These are phyloP conservation scores for Punctularia strigosozonata DNA, from an alignment of 768 basidiomycete genomes.

Conservation along the genomic window DNA sequence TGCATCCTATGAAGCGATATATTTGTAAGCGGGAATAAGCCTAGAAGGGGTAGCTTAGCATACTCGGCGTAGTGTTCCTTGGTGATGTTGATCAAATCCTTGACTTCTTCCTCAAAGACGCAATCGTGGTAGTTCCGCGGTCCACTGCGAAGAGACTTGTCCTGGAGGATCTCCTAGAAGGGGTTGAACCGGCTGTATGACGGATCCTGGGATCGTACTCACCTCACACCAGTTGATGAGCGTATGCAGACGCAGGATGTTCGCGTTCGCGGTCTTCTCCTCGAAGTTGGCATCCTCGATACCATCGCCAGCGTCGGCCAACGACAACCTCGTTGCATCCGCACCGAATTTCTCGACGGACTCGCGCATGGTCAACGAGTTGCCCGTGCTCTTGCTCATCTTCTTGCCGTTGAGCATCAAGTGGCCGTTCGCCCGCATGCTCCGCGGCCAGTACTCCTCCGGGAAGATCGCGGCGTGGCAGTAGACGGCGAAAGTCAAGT, in stretches of 20 bases:
- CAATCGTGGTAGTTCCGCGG: conserved; percentile 73
- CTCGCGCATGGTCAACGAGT: conserved; percentile 84
- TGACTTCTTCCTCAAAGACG: conserved; percentile 87
- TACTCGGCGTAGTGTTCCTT: conserved; percentile 75
- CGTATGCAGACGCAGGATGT: conserved; percentile 87
- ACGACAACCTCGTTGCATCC: conserved; percentile 80
- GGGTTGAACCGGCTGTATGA: neutral
- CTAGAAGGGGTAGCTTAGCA: conserved; percentile 17
- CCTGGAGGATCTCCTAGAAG: conserved; percentile 66
- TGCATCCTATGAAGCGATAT: conserved; percentile 45
- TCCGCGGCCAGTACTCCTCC: conserved; percentile 80
- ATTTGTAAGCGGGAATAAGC: neutral
- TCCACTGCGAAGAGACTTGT: conserved; percentile 63
- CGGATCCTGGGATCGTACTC: conserved; percentile 10
- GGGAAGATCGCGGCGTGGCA: conserved; percentile 91
- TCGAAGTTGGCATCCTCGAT: conserved; percentile 99
- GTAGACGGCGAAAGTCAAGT: conserved; percentile 90
- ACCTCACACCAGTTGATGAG: conserved; percentile 89
- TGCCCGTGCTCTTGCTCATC: conserved; percentile 97
- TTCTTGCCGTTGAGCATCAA: conserved; percentile 96
- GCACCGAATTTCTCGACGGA: conserved; percentile 92
- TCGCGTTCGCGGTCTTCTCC: conserved; percentile 95
- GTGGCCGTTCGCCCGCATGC: conserved; percentile 94
- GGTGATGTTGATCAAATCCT: conserved; percentile 72
- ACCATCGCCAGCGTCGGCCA: conserved; percentile 96